A percentile compares a stretch with the other conserved stretches of the same genome.
phyloP scores from a whole-genome alignment of 192 early-diverging fungal genomes.

The Podila horticola region DNA sequence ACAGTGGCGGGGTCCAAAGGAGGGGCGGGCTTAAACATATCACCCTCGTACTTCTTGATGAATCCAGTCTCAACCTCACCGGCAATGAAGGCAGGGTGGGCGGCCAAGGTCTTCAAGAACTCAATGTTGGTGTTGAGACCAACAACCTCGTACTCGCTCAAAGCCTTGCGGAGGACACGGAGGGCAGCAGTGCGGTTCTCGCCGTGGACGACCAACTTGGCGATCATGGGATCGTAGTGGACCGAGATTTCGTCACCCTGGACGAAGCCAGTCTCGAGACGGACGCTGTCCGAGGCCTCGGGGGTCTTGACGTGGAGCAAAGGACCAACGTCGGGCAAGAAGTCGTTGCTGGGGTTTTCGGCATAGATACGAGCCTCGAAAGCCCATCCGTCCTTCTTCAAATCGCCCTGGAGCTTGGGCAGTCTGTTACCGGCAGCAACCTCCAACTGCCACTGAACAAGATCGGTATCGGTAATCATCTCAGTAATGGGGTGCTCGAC shows the following conservation, averaged over 20 bases:
- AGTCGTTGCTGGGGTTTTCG: constrained; percentile 89
- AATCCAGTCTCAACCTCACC: constrained; percentile 96
- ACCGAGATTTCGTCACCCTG: constrained; percentile 93
- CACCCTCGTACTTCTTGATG: constrained; percentile 72
- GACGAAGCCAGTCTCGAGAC: constrained; percentile 93
- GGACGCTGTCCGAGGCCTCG: constrained; percentile 65
- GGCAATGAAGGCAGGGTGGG: constrained; percentile 84
- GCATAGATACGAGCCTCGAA: constrained; percentile 99
- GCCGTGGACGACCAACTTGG: constrained; percentile 91
- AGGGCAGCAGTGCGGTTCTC: constrained; percentile 85
- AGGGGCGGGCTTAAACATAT: constrained; percentile 41
- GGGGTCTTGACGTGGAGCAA: constrained; percentile 84
- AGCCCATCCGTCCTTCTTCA: constrained; percentile 84
- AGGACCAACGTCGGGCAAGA: constrained; percentile 94
- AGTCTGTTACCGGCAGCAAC: constrained; percentile 92
- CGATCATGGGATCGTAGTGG: constrained; percentile 96
- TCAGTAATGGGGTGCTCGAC: constrained; percentile 99
- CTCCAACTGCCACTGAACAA: constrained; percentile 96
- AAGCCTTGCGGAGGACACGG: constrained; percentile 79
- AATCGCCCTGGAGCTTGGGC: constrained; percentile 76
- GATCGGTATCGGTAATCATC: constrained; percentile 92
- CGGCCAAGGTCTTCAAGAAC: constrained; percentile 83
- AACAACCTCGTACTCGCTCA: constrained; percentile 89
- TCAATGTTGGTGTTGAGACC: constrained; percentile 94
- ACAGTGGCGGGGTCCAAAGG: constrained; percentile 58